Evolutionary conservation across 257 asterid genomes (phyloP).

Genomic region (Ocimum tenuiflorum): DNA sequence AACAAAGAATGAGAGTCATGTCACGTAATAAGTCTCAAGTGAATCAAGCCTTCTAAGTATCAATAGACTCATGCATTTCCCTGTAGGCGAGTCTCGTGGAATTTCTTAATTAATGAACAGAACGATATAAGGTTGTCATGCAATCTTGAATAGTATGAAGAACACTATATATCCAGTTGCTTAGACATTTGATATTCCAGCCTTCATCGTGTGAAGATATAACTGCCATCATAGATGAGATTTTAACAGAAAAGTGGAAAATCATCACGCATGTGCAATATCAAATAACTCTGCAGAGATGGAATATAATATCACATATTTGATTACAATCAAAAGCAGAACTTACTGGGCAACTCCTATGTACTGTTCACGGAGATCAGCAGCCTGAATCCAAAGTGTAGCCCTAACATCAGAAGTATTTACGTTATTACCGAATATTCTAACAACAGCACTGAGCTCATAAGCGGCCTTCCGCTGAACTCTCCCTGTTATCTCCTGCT

Average conservation of each 20-base stretch:
- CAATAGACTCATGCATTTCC: not conserved
- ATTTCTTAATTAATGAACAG: not conserved
- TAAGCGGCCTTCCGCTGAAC: constrained; percentile 59
- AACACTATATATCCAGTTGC: not conserved
- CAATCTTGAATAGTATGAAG: not conserved
- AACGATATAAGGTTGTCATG: not conserved
- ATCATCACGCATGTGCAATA: not conserved
- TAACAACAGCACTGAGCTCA: constrained; percentile 53
- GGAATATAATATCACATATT: not conserved
- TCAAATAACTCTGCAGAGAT: not conserved
- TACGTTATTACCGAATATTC: constrained; percentile 50
- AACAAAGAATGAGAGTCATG: not conserved
- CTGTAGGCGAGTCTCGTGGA: not conserved
- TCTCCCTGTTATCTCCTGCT: constrained; percentile 74
- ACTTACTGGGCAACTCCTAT: constrained; percentile 59
- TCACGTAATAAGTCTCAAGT: not conserved
- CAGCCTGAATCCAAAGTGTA: constrained; percentile 54
- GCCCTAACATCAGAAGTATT: constrained; percentile 47
- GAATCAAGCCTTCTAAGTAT: not conserved
- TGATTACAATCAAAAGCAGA: not conserved
- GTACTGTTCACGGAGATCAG: constrained; percentile 61
- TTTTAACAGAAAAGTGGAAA: not conserved
- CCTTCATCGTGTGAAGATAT: not conserved
- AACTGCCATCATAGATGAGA: not conserved
- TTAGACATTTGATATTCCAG: not conserved